Evolutionary conservation across 2,329 filamentous ascomycete species (phyloP).

Genomic region (Pyrenophora graminea): DNA sequence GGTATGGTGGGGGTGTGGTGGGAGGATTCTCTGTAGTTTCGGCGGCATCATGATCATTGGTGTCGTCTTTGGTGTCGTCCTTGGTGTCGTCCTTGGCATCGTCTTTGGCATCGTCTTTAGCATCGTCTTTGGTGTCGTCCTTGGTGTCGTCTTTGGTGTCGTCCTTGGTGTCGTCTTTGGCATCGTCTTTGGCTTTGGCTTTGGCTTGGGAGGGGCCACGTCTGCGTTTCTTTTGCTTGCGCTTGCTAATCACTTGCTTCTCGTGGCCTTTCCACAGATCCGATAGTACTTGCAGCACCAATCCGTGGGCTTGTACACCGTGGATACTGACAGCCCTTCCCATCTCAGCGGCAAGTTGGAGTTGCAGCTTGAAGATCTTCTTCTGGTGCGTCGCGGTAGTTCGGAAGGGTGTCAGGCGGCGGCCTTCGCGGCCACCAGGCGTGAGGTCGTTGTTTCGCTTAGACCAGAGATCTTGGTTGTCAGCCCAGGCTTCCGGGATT

Average conservation of each 20-base stretch:
- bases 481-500: constrained; percentile 64
- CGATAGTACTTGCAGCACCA: constrained; percentile 67
- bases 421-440: constrained; percentile 71
- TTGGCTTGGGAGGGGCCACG: constrained; percentile 21
- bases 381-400: constrained; percentile 72
- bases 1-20: constrained; percentile 66
- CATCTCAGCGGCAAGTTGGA: constrained; percentile 71
- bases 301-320: constrained; percentile 75
- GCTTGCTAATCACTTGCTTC: constrained; percentile 62
- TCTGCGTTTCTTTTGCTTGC: constrained; percentile 52
- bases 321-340: constrained; percentile 69
- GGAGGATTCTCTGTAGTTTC: background rate
- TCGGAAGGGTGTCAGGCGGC: constrained; percentile 67
- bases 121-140: background rate
- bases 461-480: constrained; percentile 34
- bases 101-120: too few relatives aligned
- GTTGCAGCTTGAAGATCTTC: constrained; percentile 66
- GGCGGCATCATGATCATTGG: too few relatives aligned
- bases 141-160: background rate
- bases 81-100: too few relatives aligned
- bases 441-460: constrained; percentile 60
- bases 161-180: constrained; percentile 6
- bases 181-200: constrained; percentile 6
- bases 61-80: too few relatives aligned
- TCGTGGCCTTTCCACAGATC: constrained; percentile 74